Evolutionary conservation across 2,329 filamentous ascomycete genomes (phyloP).

Genomic region (Colletotrichum sp.): DNA sequence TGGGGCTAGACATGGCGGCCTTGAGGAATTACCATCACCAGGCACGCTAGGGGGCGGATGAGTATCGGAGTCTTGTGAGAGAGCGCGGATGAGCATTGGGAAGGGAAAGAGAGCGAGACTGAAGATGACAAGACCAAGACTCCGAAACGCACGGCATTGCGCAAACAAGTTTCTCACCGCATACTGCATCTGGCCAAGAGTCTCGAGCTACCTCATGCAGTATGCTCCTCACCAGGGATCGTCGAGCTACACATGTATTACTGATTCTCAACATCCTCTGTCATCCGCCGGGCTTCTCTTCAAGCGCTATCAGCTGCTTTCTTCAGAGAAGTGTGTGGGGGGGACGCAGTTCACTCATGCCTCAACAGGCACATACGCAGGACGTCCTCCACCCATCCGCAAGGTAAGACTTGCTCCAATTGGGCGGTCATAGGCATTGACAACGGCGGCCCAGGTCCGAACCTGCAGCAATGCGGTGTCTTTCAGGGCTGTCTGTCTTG

Average conservation of each 20-base stretch:
- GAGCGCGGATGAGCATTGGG: neutral
- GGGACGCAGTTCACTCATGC: neutral
- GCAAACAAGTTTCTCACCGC: neutral
- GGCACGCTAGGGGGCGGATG: slow-evolving; percentile 8
- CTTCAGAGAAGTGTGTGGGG: neutral
- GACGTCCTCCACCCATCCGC: neutral
- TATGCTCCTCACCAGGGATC: neutral
- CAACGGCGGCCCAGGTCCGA: neutral
- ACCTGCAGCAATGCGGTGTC: neutral
- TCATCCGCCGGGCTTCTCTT: neutral
- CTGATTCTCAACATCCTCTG: neutral
- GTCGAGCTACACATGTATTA: neutral
- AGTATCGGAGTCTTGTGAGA: neutral
- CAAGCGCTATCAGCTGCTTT: neutral
- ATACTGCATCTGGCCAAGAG: neutral
- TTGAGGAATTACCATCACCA: neutral
- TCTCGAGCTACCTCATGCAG: neutral
- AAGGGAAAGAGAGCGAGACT: neutral
- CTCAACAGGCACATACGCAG: neutral
- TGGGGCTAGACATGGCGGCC: neutral
- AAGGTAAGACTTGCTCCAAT: neutral
- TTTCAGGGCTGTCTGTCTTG: neutral
- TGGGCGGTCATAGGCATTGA: neutral
- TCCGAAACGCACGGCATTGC: neutral
- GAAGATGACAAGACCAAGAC: neutral